Evolutionary conservation across 148 eudicot genomes (phyloP).

Genomic region (Silene conica): DNA sequence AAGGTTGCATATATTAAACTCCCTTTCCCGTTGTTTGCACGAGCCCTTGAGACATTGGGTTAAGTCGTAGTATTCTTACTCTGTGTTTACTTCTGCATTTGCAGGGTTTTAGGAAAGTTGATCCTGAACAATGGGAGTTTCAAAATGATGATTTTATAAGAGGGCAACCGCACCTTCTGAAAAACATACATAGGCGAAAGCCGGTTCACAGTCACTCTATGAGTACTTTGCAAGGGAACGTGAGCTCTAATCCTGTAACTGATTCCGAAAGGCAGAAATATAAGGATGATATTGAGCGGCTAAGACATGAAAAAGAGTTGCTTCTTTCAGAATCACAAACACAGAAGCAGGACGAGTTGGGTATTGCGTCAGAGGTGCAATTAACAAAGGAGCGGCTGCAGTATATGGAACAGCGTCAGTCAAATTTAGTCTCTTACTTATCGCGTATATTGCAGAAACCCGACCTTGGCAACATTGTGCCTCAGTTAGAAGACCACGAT

Average conservation of each 20-base stretch:
- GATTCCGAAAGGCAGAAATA: constrained; percentile 59
- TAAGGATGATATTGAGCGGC: constrained; percentile 51
- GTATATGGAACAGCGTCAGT: constrained; percentile 46
- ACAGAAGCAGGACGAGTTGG: constrained; percentile 45
- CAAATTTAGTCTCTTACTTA: constrained; percentile 40
- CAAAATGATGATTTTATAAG: constrained; percentile 81
- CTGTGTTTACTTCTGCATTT: constrained; percentile 3
- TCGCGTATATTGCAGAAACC: constrained; percentile 49
- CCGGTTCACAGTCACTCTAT: constrained; percentile 87
- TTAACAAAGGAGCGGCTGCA: constrained; percentile 43
- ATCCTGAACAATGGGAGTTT: constrained; percentile 96
- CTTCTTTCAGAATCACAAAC: constrained; percentile 47
- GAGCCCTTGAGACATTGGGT: neutral
- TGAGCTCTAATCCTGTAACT: constrained; percentile 46
- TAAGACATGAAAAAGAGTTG: constrained; percentile 45
- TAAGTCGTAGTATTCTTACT: neutral
- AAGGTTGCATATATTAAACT: neutral
- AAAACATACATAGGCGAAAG: constrained; percentile 78
- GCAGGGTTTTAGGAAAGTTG: constrained; percentile 88
- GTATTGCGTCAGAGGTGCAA: constrained; percentile 36
- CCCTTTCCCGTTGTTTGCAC: neutral
- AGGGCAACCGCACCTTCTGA: constrained; percentile 74
- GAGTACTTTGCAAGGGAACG: constrained; percentile 45
- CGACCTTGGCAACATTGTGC: constrained; percentile 36
- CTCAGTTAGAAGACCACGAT: constrained; percentile 50